These are phyloP conservation scores for Alternaria atra DNA, from an alignment of 2,329 filamentous ascomycete genomes.

Conservation along the genomic window DNA sequence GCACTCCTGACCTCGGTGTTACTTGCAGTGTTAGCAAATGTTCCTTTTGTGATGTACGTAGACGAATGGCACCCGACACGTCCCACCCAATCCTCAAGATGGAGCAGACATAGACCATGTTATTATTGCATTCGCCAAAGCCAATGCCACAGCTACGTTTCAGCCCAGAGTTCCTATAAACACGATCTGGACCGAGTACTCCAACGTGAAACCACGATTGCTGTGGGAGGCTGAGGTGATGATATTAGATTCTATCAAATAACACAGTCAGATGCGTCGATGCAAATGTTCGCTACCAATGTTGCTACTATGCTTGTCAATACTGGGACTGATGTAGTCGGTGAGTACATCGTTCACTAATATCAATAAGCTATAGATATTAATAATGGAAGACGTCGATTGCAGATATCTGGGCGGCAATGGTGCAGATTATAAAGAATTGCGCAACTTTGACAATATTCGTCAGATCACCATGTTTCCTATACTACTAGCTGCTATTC, in stretches of 20 bases:
- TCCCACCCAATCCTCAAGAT: conserved; percentile 34
- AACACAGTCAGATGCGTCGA: conserved; percentile 61
- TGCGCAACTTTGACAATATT: conserved; percentile 66
- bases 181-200: conserved; percentile 63
- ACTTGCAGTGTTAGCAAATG: conserved; percentile 25
- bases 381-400: conserved; percentile 64
- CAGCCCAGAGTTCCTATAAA: conserved; percentile 64
- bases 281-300: conserved; percentile 69
- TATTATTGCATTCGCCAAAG: conserved; percentile 49
- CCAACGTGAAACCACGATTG: conserved; percentile 72
- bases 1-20: conserved; percentile 24
- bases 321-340: conserved; percentile 72
- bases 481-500: conserved; percentile 67
- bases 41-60: conserved; percentile 45
- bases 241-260: conserved; percentile 68
- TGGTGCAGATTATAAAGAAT: conserved; percentile 71
- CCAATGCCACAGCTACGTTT: conserved; percentile 56
- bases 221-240: conserved; percentile 80
- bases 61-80: conserved; percentile 48
- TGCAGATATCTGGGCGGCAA: conserved; percentile 73
- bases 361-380: not conserved
- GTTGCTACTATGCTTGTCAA: conserved; percentile 69
- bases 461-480: conserved; percentile 71
- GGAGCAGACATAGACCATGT: conserved; percentile 49
- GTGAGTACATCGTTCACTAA: conserved; percentile 45